Percentiles rank a stretch among this genome's conserved stretches.
phyloP scores from a whole-genome alignment of 495 filamentous ascomycete genomes.

The Penicillium fimorum region DNA sequence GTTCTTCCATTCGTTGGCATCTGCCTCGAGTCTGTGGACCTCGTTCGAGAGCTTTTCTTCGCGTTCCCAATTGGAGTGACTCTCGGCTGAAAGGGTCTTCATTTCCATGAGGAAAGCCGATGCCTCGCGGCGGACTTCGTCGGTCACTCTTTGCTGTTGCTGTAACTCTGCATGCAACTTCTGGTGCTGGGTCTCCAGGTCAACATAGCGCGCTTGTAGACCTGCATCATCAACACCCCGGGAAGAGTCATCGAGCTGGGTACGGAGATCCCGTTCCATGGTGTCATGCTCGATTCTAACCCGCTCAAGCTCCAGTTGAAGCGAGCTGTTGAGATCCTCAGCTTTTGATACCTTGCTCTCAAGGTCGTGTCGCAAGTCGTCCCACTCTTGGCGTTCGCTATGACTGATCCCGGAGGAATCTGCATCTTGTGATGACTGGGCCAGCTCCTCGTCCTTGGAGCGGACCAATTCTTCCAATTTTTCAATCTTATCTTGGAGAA shows the following conservation, averaged over 20 bases:
- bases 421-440: slow-evolving; percentile 33
- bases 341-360: slow-evolving; percentile 78
- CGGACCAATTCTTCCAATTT: slow-evolving; percentile 62
- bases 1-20: slow-evolving; percentile 83
- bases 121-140: slow-evolving; percentile 84
- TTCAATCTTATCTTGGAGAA: slow-evolving; percentile 71
- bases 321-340: slow-evolving; percentile 69
- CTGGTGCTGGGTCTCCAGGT: slow-evolving; percentile 69
- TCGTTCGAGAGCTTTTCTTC: slow-evolving; percentile 74
- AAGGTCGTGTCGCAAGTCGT: slow-evolving; percentile 66
- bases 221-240: slow-evolving; percentile 41
- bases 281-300: slow-evolving; percentile 64
- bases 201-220: slow-evolving; percentile 54
- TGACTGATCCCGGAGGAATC: slow-evolving; percentile 33
- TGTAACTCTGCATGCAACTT: slow-evolving; percentile 66
- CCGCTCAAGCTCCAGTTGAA: slow-evolving; percentile 74
- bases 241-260: slow-evolving; percentile 58
- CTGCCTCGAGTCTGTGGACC: slow-evolving; percentile 70
- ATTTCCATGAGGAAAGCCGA: slow-evolving; percentile 84
- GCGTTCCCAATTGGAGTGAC: slow-evolving; percentile 71
- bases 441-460: slow-evolving; percentile 58
- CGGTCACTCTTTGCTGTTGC: slow-evolving; percentile 79
- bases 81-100: slow-evolving; percentile 78
- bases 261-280: slow-evolving; percentile 61
- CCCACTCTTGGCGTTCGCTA: slow-evolving; percentile 65